A percentile compares a stretch with the other conserved stretches of the same genome.
Evolutionary conservation across 2,329 filamentous ascomycete species (phyloP).

Genomic region (Monosporascus sp.): DNA sequence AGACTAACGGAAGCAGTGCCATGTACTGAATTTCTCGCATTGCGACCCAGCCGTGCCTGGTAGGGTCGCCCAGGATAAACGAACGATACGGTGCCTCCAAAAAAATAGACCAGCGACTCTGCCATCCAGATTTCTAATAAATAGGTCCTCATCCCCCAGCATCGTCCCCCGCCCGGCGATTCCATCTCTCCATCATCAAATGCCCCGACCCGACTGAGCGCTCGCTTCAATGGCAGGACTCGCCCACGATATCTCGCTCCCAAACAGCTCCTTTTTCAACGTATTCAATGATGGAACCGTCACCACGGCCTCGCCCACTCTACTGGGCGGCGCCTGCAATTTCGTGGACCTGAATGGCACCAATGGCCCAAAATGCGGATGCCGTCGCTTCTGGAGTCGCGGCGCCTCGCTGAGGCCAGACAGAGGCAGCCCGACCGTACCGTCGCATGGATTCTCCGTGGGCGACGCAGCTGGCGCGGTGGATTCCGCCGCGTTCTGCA

Average conservation of each 20-base stretch:
- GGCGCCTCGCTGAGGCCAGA: slow-evolving; percentile 28
- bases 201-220: slow-evolving; percentile 25
- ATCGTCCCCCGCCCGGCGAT: slow-evolving; percentile 9
- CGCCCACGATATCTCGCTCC: slow-evolving; percentile 40
- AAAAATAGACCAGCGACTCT: no score
- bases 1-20: slow-evolving; percentile 26
- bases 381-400: slow-evolving; percentile 56
- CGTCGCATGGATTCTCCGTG: slow-evolving; percentile 17
- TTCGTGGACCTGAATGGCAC: slow-evolving; percentile 51
- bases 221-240: slow-evolving; percentile 47
- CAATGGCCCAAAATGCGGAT: slow-evolving; percentile 51
- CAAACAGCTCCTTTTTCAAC: slow-evolving; percentile 46
- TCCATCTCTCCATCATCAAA: slow-evolving; percentile 16
- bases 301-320: slow-evolving; percentile 22
- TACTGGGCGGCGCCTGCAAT: slow-evolving; percentile 53
- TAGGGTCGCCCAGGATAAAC: slow-evolving; percentile 20
- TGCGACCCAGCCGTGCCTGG: slow-evolving; percentile 27
- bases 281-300: slow-evolving; percentile 46
- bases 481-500: slow-evolving; percentile 49
- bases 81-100: slow-evolving; percentile 4
- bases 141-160: slow-evolving; percentile 2
- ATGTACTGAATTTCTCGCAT: slow-evolving; percentile 33
- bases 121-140: not conserved
- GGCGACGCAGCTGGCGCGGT: slow-evolving; percentile 8
- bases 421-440: slow-evolving; percentile 20